These are phyloP conservation scores for Metschnikowia amazonensis DNA, from an alignment of 805 yeast species.

Conservation along the genomic window DNA sequence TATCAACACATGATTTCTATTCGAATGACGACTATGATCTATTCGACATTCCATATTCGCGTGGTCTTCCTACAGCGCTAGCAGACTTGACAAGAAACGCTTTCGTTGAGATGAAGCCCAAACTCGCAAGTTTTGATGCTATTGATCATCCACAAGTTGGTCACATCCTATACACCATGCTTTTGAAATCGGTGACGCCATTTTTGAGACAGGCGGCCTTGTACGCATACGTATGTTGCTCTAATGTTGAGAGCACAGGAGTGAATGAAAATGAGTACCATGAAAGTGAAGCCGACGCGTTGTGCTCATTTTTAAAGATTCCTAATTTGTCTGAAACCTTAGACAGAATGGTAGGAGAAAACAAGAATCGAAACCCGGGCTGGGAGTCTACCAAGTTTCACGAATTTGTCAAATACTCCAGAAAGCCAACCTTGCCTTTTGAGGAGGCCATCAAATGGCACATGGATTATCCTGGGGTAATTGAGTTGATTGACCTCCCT, in stretches of 20 bases:
- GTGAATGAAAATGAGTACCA: conserved; percentile 21
- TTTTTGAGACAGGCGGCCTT: conserved; percentile 62
- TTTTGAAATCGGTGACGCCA: conserved; percentile 56
- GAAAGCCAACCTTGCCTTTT: conserved; percentile 6
- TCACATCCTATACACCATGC: conserved; percentile 46
- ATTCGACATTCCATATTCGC: conserved; percentile 36
- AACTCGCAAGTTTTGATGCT: conserved; percentile 6
- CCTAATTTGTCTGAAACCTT: conserved; percentile 32
- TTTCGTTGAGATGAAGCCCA: conserved; percentile 21
- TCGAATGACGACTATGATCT: conserved; percentile 23
- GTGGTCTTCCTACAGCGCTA: conserved; percentile 19
- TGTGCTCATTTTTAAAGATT: conserved; percentile 48
- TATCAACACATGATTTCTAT: conserved; percentile 27
- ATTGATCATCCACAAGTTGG: conserved; percentile 29
- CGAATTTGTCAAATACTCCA: conserved; percentile 18
- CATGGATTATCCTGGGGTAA: conserved; percentile 62
- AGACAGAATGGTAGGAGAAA: conserved; percentile 5
- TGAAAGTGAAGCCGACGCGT: conserved; percentile 49
- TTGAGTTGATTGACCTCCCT: conserved; percentile 65
- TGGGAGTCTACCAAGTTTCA: conserved; percentile 27
- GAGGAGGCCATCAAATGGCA: conserved; percentile 18
- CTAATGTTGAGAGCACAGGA: conserved; percentile 36
- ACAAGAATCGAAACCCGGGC: conserved; percentile 4
- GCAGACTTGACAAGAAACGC: conserved; percentile 23
- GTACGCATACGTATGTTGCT: conserved; percentile 50